Percentiles rank a stretch among this genome's conserved stretches.
Conservation (phyloP, 2,329 filamentous ascomycete genomes). For the Colletotrichum sp. region DNA sequence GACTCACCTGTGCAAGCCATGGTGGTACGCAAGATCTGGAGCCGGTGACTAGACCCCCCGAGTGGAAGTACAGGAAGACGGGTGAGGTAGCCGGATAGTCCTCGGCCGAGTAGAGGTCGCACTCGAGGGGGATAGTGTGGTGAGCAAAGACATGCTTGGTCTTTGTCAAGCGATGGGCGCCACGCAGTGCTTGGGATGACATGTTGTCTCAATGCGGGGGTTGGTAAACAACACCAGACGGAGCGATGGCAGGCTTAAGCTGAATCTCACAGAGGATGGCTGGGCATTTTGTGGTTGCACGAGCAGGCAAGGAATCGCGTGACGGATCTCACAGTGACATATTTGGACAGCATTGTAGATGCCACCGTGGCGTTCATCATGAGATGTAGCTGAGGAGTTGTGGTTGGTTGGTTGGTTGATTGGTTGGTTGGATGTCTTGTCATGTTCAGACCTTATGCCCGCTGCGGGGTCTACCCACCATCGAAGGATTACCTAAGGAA, state of each 20-base stretch:
- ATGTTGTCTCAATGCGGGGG: not conserved
- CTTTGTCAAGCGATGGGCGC: constrained; percentile 19
- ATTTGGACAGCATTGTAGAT: not conserved
- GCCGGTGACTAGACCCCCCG: constrained; percentile 37
- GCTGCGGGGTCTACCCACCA: not conserved
- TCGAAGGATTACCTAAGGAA: not conserved
- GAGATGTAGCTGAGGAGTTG: not conserved
- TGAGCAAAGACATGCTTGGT: constrained; percentile 32
- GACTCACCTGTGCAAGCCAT: constrained; percentile 38
- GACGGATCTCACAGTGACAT: not conserved
- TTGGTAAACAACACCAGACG: not conserved
- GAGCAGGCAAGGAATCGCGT: not conserved
- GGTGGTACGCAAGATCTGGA: constrained; percentile 35
- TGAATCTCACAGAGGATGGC: not conserved
- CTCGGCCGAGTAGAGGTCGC: constrained; percentile 35
- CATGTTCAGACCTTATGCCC: not conserved
- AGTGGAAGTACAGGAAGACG: constrained; percentile 42
- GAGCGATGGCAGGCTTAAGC: not conserved
- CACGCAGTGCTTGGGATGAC: not conserved
- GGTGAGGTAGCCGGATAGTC: constrained; percentile 28
- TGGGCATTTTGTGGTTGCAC: not conserved
- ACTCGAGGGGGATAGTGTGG: constrained; percentile 37
- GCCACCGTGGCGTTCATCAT: not conserved
- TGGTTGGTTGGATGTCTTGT: not conserved
- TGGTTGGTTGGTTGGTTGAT: not conserved